Evolutionary conservation across 257 asterid genomes (phyloP), one percentile per base, ranked within the genome.

Genomic region (Rehmannia glutinosa): DNA sequence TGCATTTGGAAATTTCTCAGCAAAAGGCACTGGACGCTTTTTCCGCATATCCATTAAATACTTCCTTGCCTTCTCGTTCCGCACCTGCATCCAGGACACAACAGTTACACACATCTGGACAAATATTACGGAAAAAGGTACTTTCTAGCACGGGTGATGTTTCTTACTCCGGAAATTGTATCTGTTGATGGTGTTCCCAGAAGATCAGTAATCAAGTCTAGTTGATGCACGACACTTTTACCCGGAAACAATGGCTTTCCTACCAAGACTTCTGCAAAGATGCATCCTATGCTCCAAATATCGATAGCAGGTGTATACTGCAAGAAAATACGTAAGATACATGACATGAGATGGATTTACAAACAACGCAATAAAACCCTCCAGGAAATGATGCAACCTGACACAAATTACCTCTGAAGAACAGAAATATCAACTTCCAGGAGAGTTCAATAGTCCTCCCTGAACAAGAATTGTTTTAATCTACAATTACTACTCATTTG

Each of bases 251-350:
- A 64, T n/a, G 98, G 98, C 73, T 75, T 92, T 73, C 98, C 97
- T 3, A 84, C 69, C 80, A 89, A 62, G 49, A 92, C 89, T 82
- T 92, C 96, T 0, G 92, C 98, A 59, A 87, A 92, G 66, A 92
- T 92, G 73, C 98, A 92, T 71, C 98, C 96, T 66, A 85, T 82
- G 71, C 98, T 79, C 96, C 96, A 92, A 59, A 87, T 85, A 69
- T 92, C 98, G 54, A 92, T 89, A n/a, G 96, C 98, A 62, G 96
- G 92, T 21, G 96, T 92, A 77, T 92, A 92, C 98, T 89, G 96
- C 87, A 90, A 59, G 68, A 35, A 35, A 54, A 63, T 20, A 54
- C 13, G 41, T 24, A 49, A 66, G 16, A 69, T 15, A 60, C 20
- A 28, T 82, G 11, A 55, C 30, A 21, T 82, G 58, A 83, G 81